Conservation (phyloP, 306 rosid genomes). For the Glycine soja region DNA sequence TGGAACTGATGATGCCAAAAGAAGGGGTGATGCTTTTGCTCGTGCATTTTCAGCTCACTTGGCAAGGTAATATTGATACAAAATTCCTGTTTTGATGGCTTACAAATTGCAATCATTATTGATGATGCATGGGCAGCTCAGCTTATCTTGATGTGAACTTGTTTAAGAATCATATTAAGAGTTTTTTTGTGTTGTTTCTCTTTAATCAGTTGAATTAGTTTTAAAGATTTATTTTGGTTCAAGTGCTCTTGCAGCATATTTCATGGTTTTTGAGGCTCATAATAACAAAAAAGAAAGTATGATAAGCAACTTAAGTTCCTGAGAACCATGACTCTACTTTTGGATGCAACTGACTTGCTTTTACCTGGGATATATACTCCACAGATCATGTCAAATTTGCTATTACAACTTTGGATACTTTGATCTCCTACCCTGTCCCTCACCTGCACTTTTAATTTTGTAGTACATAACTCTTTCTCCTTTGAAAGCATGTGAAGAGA, state of each 20-base stretch:
- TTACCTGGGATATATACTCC: not conserved
- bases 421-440: constrained; percentile 5
- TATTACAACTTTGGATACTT: constrained; percentile 16
- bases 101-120: constrained; percentile 2
- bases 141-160: constrained; percentile 21
- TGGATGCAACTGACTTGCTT: constrained; percentile 21
- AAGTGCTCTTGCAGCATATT: constrained; percentile 20
- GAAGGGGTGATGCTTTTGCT: constrained; percentile 98
- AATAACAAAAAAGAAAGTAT: not conserved
- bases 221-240: not conserved
- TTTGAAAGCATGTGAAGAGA: constrained; percentile 24
- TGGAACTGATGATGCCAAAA: constrained; percentile 95
- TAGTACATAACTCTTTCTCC: constrained; percentile 1
- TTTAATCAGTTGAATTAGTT: constrained; percentile 25
- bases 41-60: constrained; percentile 96
- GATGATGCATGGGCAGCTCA: constrained; percentile 21
- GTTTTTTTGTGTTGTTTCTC: constrained; percentile 18
- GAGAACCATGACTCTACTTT: not conserved
- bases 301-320: constrained; percentile 14
- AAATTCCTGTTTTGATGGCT: constrained; percentile 35
- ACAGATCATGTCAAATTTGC: not conserved
- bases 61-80: constrained; percentile 65
- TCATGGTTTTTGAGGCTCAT: constrained; percentile 28
- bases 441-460: not conserved
- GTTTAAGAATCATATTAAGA: constrained; percentile 21